Base-by-base conservation (phyloP, 371 early-diverging fungal genomes). In the Mucor sp. region DNA sequence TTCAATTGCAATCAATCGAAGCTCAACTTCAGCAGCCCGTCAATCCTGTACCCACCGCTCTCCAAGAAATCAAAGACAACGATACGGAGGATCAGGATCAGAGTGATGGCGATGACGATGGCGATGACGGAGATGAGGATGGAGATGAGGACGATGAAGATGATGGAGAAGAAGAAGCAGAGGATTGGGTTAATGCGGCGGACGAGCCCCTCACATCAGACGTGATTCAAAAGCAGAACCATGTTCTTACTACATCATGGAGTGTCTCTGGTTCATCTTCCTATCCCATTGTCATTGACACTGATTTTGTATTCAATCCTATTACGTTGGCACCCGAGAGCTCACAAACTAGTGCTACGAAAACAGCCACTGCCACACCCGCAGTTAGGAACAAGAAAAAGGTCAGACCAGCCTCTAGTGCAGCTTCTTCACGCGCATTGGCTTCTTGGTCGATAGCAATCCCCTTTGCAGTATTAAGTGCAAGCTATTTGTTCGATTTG, bases 251-350 rank as follows among this genome's bases (percentile, higher is more conserved):
- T 14, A 55, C 55, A 55, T 55, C 55, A 15, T 55, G 27, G 55
- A 55, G 56, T 43, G 47, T 15, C 6, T 43, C 21, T 8, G 60
- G 23, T 4, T 39, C 63, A 27, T 37, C 63, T 63, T 23, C 59
- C 6, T 30, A 59, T 35, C 17, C 55, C 32, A 53, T 56, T 59
- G 57, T 57, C 39, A 27, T 44, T 30, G 47, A 60, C 60, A 57
- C 23, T 30, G 41, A 11, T 6, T 72, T 78, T 47, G 67, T 68
- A 5, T 78, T 78, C 41, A 73, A 64, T 33, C 78, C 75, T 0
- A 70, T 74, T 33, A 74, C 78, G 6, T 62, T 78, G 41, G 78
- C 78, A 9, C 78, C 78, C 2, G 78, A 78, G 19, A 78, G 73
- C 33, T 74, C 56, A 14, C 14, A 11, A 1, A 30, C 56, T 30